These are phyloP conservation scores for Fusarium kyushuense DNA, from an alignment of 2,329 filamentous ascomycete genomes.

Conservation along the genomic window DNA sequence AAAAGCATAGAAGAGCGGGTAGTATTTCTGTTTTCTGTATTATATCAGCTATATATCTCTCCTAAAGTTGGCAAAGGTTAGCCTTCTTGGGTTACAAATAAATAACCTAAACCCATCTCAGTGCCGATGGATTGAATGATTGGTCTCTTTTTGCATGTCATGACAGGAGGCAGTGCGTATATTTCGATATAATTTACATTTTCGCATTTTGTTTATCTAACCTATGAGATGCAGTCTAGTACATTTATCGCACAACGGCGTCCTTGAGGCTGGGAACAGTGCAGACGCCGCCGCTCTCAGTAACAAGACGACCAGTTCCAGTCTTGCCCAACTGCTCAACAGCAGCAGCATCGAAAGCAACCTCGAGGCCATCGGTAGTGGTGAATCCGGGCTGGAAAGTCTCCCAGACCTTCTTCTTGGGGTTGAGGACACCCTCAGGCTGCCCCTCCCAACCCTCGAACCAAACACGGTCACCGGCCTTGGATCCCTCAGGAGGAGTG, in stretches of 20 bases:
- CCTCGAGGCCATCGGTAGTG: conserved; percentile 83
- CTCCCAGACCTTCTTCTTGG: conserved; percentile 99
- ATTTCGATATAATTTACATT: not conserved
- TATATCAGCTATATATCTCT: not conserved
- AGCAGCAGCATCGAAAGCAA: conserved; percentile 83
- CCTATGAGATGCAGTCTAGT: not conserved
- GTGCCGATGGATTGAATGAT: too few relatives aligned
- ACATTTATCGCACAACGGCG: conserved; percentile 82
- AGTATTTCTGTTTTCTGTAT: conserved; percentile 2
- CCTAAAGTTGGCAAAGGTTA: not conserved
- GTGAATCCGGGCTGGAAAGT: conserved; percentile 96
- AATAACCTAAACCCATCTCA: too few relatives aligned
- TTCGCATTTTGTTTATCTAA: conserved; percentile 28
- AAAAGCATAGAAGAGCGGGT: conserved; percentile 37
- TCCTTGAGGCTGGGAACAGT: conserved; percentile 84
- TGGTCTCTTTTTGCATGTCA: too few relatives aligned
- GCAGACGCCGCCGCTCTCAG: conserved; percentile 82
- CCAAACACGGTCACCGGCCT: conserved; percentile 87
- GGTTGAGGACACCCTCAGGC: conserved; percentile 93
- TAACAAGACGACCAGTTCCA: conserved; percentile 76
- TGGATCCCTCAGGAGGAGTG: conserved; percentile 79
- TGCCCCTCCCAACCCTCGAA: conserved; percentile 96
- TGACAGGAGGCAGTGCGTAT: not conserved
- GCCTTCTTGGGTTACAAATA: too few relatives aligned
- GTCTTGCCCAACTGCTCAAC: conserved; percentile 83